These are phyloP conservation scores for Microdochium bolleyi DNA, from an alignment of 2,329 filamentous ascomycete genomes.

Conservation along the genomic window DNA sequence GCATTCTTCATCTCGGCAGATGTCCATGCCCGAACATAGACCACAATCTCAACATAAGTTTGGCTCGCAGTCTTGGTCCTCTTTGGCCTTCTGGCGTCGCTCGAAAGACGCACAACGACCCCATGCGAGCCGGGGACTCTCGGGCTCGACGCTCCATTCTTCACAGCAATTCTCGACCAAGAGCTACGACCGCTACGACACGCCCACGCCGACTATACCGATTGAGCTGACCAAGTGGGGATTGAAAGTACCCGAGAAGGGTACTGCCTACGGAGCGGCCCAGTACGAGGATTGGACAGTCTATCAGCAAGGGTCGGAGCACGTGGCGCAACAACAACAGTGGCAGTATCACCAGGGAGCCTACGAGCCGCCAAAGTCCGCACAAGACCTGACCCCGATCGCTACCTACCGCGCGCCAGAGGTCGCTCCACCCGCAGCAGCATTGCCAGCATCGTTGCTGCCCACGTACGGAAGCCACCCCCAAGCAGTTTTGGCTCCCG, in stretches of 20 bases:
- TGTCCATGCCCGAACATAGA: background rate
- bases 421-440: background rate
- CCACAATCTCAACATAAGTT: background rate
- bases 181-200: conserved; percentile 42
- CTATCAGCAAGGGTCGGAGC: no score
- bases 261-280: conserved; percentile 31
- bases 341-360: background rate
- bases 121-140: background rate
- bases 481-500: background rate
- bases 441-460: background rate
- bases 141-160: background rate
- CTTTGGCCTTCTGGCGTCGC: background rate
- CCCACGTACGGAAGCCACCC: background rate
- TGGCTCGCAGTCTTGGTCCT: background rate
- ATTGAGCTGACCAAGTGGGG: conserved; percentile 40
- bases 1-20: background rate
- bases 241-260: conserved; percentile 25
- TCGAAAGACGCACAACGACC: background rate
- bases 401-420: background rate
- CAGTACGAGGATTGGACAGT: background rate
- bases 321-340: background rate
- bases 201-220: conserved; percentile 36
- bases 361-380: background rate
- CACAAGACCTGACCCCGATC: background rate
- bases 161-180: conserved; percentile 4